Evolutionary conservation across 345 rosid genomes (phyloP).

Genomic region (Cardamine chenopodiifolia): DNA sequence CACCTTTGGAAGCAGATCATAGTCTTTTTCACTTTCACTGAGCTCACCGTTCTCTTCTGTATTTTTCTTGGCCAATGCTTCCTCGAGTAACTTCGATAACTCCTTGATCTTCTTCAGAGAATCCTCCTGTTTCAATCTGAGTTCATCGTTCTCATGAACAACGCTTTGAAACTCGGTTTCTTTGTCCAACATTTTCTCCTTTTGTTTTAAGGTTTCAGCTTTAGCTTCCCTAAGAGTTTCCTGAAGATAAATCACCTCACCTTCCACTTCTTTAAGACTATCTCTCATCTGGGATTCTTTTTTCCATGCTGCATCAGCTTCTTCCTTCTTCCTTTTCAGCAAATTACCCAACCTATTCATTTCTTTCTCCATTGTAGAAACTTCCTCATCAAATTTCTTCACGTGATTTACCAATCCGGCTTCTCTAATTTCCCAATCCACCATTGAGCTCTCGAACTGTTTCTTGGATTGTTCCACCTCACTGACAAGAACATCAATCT

Average conservation of each 20-base stretch:
- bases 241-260: constrained; percentile 74
- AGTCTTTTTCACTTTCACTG: constrained; percentile 82
- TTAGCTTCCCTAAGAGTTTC: constrained; percentile 69
- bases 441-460: constrained; percentile 54
- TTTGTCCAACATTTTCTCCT: constrained; percentile 69
- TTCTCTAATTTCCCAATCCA: constrained; percentile 84
- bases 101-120: constrained; percentile 66
- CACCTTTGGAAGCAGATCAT: constrained; percentile 86
- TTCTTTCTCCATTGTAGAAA: constrained; percentile 67
- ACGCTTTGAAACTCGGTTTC: constrained; percentile 75
- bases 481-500: constrained; percentile 56
- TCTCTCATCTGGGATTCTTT: constrained; percentile 73
- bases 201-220: constrained; percentile 64
- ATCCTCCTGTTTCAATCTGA: constrained; percentile 56
- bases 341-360: constrained; percentile 62
- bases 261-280: constrained; percentile 78
- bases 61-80: constrained; percentile 58
- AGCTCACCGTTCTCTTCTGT: constrained; percentile 69
- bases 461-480: constrained; percentile 57
- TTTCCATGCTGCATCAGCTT: constrained; percentile 64
- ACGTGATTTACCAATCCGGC: constrained; percentile 57
- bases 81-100: constrained; percentile 77
- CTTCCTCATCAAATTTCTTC: constrained; percentile 69
- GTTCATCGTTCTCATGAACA: constrained; percentile 71
- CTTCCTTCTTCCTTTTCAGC: constrained; percentile 71